Evolutionary conservation across 768 basidiomycete genomes (phyloP).

Genomic region (Pluteus cervinus): DNA sequence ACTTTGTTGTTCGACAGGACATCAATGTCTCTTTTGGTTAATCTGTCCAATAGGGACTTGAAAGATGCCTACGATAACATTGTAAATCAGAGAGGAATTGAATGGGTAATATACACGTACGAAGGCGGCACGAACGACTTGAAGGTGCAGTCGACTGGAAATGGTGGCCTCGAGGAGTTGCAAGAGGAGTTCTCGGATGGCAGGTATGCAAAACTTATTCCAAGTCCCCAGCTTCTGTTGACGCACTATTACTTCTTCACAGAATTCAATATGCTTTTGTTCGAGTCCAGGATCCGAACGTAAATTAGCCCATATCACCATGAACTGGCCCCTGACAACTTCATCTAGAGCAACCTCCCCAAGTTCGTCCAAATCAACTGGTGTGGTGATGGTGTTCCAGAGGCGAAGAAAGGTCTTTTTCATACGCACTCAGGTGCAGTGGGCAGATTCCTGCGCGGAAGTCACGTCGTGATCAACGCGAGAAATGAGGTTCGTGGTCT

Average conservation of each 20-base stretch:
- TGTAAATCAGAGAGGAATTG: constrained; percentile 56
- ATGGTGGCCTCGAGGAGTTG: constrained; percentile 83
- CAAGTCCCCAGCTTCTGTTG: constrained; percentile 7
- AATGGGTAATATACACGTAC: constrained; percentile 80
- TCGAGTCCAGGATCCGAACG: constrained; percentile 80
- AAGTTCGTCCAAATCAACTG: constrained; percentile 97
- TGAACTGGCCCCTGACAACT: too few species aligned
- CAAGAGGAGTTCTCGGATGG: constrained; percentile 96
- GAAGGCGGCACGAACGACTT: constrained; percentile 80
- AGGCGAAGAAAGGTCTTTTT: constrained; percentile 87
- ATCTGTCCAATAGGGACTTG: constrained; percentile 70
- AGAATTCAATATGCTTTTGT: constrained; percentile 95
- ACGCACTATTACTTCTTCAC: constrained; percentile 6
- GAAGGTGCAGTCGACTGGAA: constrained; percentile 81
- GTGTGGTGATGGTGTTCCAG: constrained; percentile 97
- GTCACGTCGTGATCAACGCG: constrained; percentile 82
- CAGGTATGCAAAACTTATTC: constrained; percentile 41
- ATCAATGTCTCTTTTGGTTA: constrained; percentile 73
- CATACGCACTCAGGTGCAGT: constrained; percentile 82
- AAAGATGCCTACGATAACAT: constrained; percentile 71
- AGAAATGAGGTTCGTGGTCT: constrained; percentile 65
- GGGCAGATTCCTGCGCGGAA: constrained; percentile 71
- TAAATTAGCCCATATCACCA: constrained; percentile 26
- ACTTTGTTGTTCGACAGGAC: neutral
- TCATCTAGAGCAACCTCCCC: constrained; percentile 66